Evolutionary conservation across 163 green algal genomes (phyloP), one percentile per base, ranked within the genome.

Genomic region (Scenedesmus sp.): DNA sequence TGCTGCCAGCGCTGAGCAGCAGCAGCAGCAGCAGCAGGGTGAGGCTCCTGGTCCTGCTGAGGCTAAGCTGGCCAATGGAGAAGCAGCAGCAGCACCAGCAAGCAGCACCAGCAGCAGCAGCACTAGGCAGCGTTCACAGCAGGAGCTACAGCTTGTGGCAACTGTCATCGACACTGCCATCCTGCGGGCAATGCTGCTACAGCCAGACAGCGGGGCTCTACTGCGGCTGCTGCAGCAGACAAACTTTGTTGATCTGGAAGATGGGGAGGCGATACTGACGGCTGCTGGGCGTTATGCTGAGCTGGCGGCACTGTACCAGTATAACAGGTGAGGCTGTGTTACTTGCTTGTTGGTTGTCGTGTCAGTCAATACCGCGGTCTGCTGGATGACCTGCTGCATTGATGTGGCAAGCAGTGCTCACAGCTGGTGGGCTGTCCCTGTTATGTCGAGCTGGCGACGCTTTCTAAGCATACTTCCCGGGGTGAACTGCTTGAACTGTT

Each of bases 291-390:
- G 95, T 44, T 99, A 98, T 90, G 95, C 96, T 33, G 97, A 99
- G 94, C 95, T 98, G 82, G 95, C 96, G 12, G 95, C 95, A 22
- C 90, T 98, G 85, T 97, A 97, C 86, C 95, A 97, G 91, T 94
- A 90, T 22, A 42, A 85, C 59, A 80, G 68, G 68, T 76, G 30
- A 35, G 61, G n/a, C n/a, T n/a, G n/a, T n/a, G n/a, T n/a, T n/a
- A n/a, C n/a, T n/a, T n/a, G n/a, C n/a, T n/a, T n/a, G n/a, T n/a
- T n/a, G n/a, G n/a, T n/a, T n/a, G n/a, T n/a, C n/a, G n/a, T n/a
- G n/a, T n/a, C n/a, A n/a, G n/a, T n/a, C n/a, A n/a, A n/a, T n/a
- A n/a, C n/a, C n/a, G n/a, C n/a, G n/a, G n/a, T n/a, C n/a, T n/a
- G n/a, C n/a, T n/a, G n/a, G n/a, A n/a, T n/a, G n/a, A 70, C 3